Evolutionary conservation across 805 yeast species (phyloP), one percentile per base, ranked within the genome.

Genomic region (Starmerella gropengiesseri): DNA sequence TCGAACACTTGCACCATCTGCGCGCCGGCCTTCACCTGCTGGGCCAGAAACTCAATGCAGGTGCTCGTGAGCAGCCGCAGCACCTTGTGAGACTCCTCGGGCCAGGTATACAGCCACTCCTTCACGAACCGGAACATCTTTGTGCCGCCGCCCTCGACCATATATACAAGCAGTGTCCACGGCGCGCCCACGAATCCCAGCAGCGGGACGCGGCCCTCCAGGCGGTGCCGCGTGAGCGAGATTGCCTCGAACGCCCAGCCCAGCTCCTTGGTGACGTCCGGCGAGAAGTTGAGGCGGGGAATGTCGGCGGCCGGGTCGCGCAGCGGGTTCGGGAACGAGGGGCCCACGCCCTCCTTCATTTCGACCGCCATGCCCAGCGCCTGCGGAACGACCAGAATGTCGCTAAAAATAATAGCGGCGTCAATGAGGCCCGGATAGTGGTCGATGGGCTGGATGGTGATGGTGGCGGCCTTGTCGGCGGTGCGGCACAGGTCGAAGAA

Each of bases 111-210:
- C 46, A 91, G 70, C 95, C 97, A 87, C 60, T 84, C 81, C 62
- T 87, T 85, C 41, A 85, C 95, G 57, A 72, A 86, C 59, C 95
- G 73, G 67, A 83, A 91, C 70, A 89, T 70, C 59, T 82, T 82
- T 6, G 95, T 78, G 14, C 96, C 95, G 52, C 94, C 95, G 40
- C 98, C 98, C 64, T 91, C 98, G 47, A 86, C 77, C 95, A 91
- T 91, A 66, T 91, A 91, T 28, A 87, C 95, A 67, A 91, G 70
- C 47, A 91, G 66, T 11, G 98, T 91, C 95, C 96, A 91, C 44
- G 98, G 98, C 7, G 94, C 95, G 42, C 98, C 98, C 53, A 86
- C 82, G 64, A 91, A 91, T 3, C 98, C 98, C 40, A 91, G 70
- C 48, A 91, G 67, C 22, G 98, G 98, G 11, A 87, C 96, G 56